phyloP scores from a whole-genome alignment of 176 grass and related monocot species.

The Triticum turgidum region DNA sequence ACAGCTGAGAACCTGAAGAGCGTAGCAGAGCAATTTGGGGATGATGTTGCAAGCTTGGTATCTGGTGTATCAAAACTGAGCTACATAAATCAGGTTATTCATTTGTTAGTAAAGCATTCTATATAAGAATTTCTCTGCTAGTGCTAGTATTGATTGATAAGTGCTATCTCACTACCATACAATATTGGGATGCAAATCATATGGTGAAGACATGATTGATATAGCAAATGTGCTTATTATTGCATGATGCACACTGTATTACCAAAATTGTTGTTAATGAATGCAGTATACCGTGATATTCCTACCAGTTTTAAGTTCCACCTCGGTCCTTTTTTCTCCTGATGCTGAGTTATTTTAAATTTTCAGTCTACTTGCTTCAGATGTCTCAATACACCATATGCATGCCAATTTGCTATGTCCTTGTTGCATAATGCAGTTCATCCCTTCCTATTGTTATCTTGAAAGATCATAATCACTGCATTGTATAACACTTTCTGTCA shows the following conservation, averaged over 20 bases:
- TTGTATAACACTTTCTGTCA: neutral
- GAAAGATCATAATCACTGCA: constrained; percentile 5
- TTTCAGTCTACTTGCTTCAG: neutral
- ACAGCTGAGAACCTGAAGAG: constrained; percentile 78
- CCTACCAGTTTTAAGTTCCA: neutral
- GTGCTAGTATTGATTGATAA: constrained; percentile 21
- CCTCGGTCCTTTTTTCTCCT: neutral
- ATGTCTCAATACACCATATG: constrained; percentile 2
- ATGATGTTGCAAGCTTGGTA: constrained; percentile 82
- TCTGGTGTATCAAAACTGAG: constrained; percentile 96
- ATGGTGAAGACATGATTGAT: neutral
- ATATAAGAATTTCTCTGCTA: constrained; percentile 16
- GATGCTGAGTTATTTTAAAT: constrained; percentile 11
- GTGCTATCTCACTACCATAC: neutral
- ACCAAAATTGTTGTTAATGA: neutral
- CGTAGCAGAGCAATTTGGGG: constrained; percentile 79
- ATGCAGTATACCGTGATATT: neutral
- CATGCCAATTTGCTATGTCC: neutral
- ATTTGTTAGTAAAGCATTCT: constrained; percentile 26
- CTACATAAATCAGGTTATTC: constrained; percentile 90
- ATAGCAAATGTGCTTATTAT: neutral
- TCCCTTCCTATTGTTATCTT: constrained; percentile 10
- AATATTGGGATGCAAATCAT: constrained; percentile 20
- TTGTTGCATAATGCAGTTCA: constrained; percentile 3
- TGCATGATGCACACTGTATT: neutral